Conservation (phyloP, 331 rosid species). For the Quercus tomentella region DNA sequence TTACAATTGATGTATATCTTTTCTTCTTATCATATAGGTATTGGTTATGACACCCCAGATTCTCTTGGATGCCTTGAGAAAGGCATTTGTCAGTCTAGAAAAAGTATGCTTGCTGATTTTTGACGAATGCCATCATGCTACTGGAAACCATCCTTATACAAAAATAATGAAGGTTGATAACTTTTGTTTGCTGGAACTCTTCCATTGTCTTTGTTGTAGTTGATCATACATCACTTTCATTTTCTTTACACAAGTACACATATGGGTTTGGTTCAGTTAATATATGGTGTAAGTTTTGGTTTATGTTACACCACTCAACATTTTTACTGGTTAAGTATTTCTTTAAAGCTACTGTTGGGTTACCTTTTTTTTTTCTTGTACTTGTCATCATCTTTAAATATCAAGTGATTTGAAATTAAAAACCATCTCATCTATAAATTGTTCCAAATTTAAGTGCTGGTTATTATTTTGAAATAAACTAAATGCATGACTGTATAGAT, state of each 20-base stretch:
- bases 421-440: neutral
- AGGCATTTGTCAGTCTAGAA: slow-evolving; percentile 70
- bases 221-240: slow-evolving; percentile 6
- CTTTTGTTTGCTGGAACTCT: neutral
- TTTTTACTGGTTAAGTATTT: no score
- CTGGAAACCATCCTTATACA: slow-evolving; percentile 83
- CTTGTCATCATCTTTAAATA: no score
- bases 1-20: neutral
- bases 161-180: slow-evolving; percentile 78
- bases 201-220: neutral
- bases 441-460: no score
- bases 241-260: neutral
- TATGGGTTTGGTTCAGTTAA: no score
- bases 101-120: slow-evolving; percentile 59
- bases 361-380: no score
- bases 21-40: slow-evolving; percentile 43
- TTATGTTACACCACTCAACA: no score
- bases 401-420: neutral
- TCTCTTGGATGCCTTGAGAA: slow-evolving; percentile 79
- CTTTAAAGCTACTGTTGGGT: no score
- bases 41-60: slow-evolving; percentile 94
- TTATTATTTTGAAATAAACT: no score
- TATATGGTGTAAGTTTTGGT: no score
- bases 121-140: slow-evolving; percentile 86
- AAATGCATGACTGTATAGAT: no score